These are phyloP conservation scores for Tetrahymena borealis DNA, from an alignment of 73 alveolate genomes.

Conservation along the genomic window DNA sequence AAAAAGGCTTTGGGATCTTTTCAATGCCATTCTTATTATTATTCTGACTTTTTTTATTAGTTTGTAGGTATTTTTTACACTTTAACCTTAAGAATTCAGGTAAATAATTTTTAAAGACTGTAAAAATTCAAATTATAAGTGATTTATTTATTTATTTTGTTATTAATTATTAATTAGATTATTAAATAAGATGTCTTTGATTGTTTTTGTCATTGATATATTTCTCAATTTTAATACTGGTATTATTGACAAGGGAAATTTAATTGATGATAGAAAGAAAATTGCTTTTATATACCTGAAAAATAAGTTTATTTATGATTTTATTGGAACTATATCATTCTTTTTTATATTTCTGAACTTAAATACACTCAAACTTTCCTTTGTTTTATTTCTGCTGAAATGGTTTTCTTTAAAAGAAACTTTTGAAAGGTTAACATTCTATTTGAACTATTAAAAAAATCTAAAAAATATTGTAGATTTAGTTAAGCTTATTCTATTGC, in stretches of 20 bases:
- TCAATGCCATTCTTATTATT: background rate
- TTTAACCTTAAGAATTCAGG: background rate
- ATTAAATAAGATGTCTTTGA: background rate
- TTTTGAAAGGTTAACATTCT: background rate
- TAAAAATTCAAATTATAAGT: too few relatives aligned
- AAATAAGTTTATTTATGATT: background rate
- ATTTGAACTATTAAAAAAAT: background rate
- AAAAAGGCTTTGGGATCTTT: background rate
- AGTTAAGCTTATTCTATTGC: background rate
- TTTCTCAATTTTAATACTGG: background rate
- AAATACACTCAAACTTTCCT: background rate
- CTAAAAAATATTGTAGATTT: background rate
- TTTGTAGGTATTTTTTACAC: background rate
- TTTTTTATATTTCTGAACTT: background rate
- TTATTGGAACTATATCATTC: background rate
- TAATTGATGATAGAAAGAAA: background rate
- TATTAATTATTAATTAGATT: background rate
- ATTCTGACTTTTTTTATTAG: background rate
- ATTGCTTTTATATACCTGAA: background rate
- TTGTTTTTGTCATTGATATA: background rate
- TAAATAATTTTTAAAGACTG: too few relatives aligned
- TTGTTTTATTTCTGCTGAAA: background rate
- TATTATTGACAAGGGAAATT: constrained; percentile 1
- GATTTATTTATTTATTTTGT: background rate
- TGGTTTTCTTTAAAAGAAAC: background rate